A percentile compares a stretch with the other conserved stretches of the same genome.
Evolutionary conservation across 345 rosid species (phyloP).

Genomic region (Linum usitatissimum): DNA sequence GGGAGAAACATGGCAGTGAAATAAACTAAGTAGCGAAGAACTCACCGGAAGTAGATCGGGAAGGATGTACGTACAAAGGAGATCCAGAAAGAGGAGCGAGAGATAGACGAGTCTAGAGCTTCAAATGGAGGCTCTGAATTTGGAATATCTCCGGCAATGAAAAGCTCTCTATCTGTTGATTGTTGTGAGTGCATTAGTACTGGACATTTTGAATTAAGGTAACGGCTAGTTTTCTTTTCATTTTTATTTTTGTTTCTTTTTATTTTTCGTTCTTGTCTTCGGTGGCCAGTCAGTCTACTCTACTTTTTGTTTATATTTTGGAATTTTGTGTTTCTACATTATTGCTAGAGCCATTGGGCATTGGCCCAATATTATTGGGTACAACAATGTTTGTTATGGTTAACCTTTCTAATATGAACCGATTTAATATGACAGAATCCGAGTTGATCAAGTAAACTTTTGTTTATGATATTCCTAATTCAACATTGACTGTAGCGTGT

Average conservation of each 20-base stretch:
- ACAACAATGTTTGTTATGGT: too few relatives aligned
- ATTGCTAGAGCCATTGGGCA: too few relatives aligned
- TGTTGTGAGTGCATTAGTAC: background rate
- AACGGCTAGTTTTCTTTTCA: constrained; percentile 24
- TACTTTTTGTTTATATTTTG: background rate
- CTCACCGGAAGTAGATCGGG: constrained; percentile 13
- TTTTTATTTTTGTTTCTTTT: background rate
- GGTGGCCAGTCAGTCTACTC: background rate
- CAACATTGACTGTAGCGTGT: too few relatives aligned
- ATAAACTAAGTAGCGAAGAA: background rate
- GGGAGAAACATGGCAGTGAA: background rate
- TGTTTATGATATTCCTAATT: too few relatives aligned
- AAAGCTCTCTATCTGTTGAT: background rate
- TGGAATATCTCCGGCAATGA: constrained; percentile 11
- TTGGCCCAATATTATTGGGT: too few relatives aligned
- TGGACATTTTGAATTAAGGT: constrained; percentile 14
- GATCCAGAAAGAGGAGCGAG: constrained; percentile 7
- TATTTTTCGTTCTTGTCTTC: background rate
- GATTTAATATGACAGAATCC: too few relatives aligned
- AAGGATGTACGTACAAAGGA: constrained; percentile 8
- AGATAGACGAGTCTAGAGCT: background rate
- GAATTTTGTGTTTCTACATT: background rate
- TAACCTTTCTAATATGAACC: too few relatives aligned
- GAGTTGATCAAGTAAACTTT: too few relatives aligned
- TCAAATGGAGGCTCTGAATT: constrained; percentile 1